Conservation (phyloP, 2,329 filamentous ascomycete species). For the Phaeomoniella chlamydospora region DNA sequence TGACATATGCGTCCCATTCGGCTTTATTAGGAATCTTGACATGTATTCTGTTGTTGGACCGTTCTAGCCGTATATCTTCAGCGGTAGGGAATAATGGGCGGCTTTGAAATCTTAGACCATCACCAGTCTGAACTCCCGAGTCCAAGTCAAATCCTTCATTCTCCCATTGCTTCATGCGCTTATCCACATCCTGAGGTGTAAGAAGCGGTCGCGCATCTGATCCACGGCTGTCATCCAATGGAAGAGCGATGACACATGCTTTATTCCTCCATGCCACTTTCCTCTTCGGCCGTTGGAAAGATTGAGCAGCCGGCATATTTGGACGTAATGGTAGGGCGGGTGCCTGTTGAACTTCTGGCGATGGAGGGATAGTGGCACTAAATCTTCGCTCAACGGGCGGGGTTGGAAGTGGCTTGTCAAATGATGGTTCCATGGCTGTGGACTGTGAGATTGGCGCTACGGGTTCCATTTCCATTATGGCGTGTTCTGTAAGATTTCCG, state of each 20-base stretch:
- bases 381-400: constrained; percentile 15
- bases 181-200: constrained; percentile 21
- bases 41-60: constrained; percentile 15
- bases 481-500: constrained; percentile 10
- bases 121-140: constrained; percentile 21
- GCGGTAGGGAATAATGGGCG: constrained; percentile 27
- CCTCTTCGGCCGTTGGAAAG: constrained; percentile 39
- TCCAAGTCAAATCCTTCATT: constrained; percentile 26
- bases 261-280: constrained; percentile 64
- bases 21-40: constrained; percentile 29
- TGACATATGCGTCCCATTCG: constrained; percentile 66
- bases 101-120: constrained; percentile 23
- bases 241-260: constrained; percentile 56
- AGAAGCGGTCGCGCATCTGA: constrained; percentile 25
- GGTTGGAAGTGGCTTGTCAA: constrained; percentile 26
- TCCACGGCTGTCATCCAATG: constrained; percentile 52
- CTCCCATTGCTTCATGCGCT: constrained; percentile 24
- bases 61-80: constrained; percentile 20
- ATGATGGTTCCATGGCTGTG: background rate
- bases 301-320: constrained; percentile 24
- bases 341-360: constrained; percentile 7
- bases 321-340: constrained; percentile 25
- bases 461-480: background rate
- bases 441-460: background rate
- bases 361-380: constrained; percentile 8